A percentile compares a stretch with the other conserved stretches of the same genome.
Conservation (phyloP, 352 stramenopile species). For the Globisporangium megalacanthum region DNA sequence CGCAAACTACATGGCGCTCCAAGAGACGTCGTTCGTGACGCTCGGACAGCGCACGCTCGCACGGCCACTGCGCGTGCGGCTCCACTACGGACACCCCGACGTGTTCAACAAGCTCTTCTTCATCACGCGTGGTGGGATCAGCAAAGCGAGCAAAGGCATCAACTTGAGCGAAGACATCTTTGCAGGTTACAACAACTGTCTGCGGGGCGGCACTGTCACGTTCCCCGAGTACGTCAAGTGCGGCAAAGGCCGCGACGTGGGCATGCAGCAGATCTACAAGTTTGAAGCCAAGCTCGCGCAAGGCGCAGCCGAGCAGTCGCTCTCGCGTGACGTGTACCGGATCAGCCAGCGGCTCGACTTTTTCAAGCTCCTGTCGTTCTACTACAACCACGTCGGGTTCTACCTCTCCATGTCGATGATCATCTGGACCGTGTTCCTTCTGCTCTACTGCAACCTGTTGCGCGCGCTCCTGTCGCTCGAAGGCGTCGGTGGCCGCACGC, state of each 20-base stretch:
- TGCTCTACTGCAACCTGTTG: conserved; percentile 96
- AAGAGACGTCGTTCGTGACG: conserved; percentile 99
- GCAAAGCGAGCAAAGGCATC: conserved; percentile 98
- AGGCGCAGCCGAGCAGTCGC: conserved; percentile 96
- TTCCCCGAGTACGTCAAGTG: conserved; percentile 99
- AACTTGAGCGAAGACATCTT: conserved; percentile 99
- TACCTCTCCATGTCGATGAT: conserved; percentile 98
- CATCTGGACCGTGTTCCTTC: conserved; percentile 96
- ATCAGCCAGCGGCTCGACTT: conserved; percentile 98
- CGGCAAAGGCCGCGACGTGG: conserved; percentile 98
- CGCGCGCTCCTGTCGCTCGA: conserved; percentile 92
- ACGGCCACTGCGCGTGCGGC: conserved; percentile 92
- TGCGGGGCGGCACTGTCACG: conserved; percentile 93
- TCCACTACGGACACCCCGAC: conserved; percentile 99
- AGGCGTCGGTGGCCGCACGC: conserved; percentile 86
- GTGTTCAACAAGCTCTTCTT: conserved; percentile 99
- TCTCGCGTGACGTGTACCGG: conserved; percentile 97
- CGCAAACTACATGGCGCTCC: conserved; percentile 99
- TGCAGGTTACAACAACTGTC: conserved; percentile 98
- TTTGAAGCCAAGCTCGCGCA: conserved; percentile 99
- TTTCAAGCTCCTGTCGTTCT: conserved; percentile 97
- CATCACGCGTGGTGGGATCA: conserved; percentile 98
- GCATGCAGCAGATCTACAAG: conserved; percentile 99
- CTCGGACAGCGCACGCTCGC: conserved; percentile 96
- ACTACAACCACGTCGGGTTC: conserved; percentile 99